Percentiles rank a stretch among this genome's conserved stretches.
Conservation (phyloP, 2,329 filamentous ascomycete species). For the Paraphaeosphaeria sporulosa region DNA sequence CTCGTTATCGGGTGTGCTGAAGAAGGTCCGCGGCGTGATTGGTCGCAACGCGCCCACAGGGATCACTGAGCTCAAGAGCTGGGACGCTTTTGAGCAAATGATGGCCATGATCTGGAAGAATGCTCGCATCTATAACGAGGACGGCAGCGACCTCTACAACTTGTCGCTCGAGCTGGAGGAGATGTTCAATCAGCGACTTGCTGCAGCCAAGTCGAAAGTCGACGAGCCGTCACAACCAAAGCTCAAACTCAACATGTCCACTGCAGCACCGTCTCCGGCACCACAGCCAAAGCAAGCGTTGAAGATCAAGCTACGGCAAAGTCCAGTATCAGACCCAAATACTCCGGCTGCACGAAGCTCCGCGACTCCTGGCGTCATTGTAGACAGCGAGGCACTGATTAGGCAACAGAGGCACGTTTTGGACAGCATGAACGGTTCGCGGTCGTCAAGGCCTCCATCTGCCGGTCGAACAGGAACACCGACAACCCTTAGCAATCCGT, state of each 20-base stretch:
- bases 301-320: conserved; percentile 66
- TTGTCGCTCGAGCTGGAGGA: conserved; percentile 81
- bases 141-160: conserved; percentile 82
- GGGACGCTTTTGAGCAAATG: conserved; percentile 82
- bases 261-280: conserved; percentile 28
- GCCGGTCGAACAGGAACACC: conserved; percentile 38
- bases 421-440: conserved; percentile 56
- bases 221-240: conserved; percentile 76
- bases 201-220: conserved; percentile 75
- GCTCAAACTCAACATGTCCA: conserved; percentile 78
- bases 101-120: conserved; percentile 86
- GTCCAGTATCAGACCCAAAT: conserved; percentile 49
- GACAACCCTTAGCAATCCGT: conserved; percentile 35
- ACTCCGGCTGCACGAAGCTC: conserved; percentile 51
- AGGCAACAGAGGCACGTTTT: conserved; percentile 61
- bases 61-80: conserved; percentile 77
- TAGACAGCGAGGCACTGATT: conserved; percentile 63
- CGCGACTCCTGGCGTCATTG: conserved; percentile 57
- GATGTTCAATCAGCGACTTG: conserved; percentile 72
- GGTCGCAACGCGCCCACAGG: conserved; percentile 69
- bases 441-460: conserved; percentile 36
- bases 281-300: conserved; percentile 57
- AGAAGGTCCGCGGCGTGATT: conserved; percentile 76
- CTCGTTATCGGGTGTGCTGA: conserved; percentile 79
- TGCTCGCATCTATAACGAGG: conserved; percentile 88